Conservation (phyloP, 495 filamentous ascomycete genomes). For the Lasiosphaeria hispida region DNA sequence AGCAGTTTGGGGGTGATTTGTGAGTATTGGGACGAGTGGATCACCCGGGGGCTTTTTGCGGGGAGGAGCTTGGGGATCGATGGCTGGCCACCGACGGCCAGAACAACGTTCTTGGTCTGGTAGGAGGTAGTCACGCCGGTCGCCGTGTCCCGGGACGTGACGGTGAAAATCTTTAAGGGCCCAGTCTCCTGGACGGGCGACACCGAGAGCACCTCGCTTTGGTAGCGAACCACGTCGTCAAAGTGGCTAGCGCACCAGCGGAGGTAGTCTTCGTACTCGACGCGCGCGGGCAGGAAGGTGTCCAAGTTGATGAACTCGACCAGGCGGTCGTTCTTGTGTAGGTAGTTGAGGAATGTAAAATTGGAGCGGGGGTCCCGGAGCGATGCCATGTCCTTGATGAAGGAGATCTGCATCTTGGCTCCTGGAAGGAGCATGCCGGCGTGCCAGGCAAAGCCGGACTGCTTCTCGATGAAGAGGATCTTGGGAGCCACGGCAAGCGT, state of each 20-base stretch:
- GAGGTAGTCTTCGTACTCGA: constrained; percentile 95
- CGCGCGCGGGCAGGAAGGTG: constrained; percentile 80
- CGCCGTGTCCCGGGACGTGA: constrained; percentile 39
- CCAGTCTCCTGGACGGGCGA: constrained; percentile 44
- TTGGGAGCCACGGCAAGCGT: constrained; percentile 52
- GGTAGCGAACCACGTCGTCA: constrained; percentile 72
- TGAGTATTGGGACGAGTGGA: constrained; percentile 90
- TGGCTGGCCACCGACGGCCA: constrained; percentile 80
- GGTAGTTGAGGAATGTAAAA: constrained; percentile 95
- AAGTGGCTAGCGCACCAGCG: constrained; percentile 87
- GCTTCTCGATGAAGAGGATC: constrained; percentile 82
- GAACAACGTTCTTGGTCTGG: constrained; percentile 73
- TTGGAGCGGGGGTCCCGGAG: constrained; percentile 81
- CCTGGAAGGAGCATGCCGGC: constrained; percentile 91
- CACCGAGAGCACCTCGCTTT: constrained; percentile 69
- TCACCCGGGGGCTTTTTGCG: constrained; percentile 58
- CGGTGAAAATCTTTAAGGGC: constrained; percentile 48
- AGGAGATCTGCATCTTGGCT: constrained; percentile 96
- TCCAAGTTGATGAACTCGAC: constrained; percentile 86
- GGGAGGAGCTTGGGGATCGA: constrained; percentile 70
- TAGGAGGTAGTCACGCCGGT: constrained; percentile 35
- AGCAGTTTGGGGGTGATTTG: constrained; percentile 59
- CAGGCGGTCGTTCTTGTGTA: constrained; percentile 73
- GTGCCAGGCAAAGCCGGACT: constrained; percentile 85
- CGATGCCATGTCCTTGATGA: constrained; percentile 93